Base-by-base conservation (phyloP, 805 yeast genomes). In the Teunomyces panamensis region DNA sequence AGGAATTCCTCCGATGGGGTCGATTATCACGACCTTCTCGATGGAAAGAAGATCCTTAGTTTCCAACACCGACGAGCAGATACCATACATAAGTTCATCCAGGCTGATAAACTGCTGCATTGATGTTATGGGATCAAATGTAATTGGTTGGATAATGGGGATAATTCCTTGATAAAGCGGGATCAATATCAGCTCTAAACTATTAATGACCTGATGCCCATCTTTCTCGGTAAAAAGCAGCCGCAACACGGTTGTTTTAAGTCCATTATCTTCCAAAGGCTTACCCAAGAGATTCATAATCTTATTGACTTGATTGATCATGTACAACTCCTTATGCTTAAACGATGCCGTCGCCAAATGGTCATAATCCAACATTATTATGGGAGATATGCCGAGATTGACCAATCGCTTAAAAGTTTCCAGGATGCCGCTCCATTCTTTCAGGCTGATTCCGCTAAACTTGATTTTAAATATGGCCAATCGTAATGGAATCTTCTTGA, bases 1-100 rank as follows among this genome's bases (percentile, higher is more conserved):
- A 0, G 98, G 98, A 5, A 89, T 85, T 0, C 99, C 99, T 1
- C 99, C 99, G 14, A 78, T 62, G 1, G 83, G 80, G 57, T 90
- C 97, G 28, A 94, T 71, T 52, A 84, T 82, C 6, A 92, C 79
- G 27, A 92, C 67, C 55, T 94, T 94, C 53, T 94, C 99, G 37
- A 94, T 78, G 0, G 84, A 72, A n/a, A 74, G 62, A 26, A 74
- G 53, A 43, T 68, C 68, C 42, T 58, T 45, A 39, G 60, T 50
- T 14, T 59, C 49, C 13, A 32, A 20, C 16, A 71, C 50, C 30
- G 63, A 49, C 5, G 64, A 43, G 41, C 68, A 57, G 3, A 71
- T 45, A 10, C 55, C 52, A 39, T 47, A 52, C 29, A 73, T 49
- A 5, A 71, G 56, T n/a, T 57, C 50, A 14, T 49, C 52, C 44